Evolutionary conservation across 1,139 yeast species (phyloP), one percentile per base, ranked within the genome.

Genomic region (Eremothecium cymbalariae): DNA sequence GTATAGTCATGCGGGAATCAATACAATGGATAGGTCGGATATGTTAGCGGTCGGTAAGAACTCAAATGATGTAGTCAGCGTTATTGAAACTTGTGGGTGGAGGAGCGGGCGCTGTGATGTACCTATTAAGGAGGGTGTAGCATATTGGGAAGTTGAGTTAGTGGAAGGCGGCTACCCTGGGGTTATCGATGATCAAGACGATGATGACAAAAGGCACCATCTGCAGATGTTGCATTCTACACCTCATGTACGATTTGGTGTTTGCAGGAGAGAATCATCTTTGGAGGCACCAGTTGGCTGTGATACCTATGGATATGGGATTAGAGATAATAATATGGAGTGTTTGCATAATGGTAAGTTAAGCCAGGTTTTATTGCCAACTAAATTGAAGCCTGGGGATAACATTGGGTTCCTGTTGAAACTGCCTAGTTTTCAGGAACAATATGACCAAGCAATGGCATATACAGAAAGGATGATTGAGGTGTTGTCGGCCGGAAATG

Each of bases 261-360:
- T 88, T 29, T 80, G 80, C 0, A 64, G 97, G 37, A 68, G 84
- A 44, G 98, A 90, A 52, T 94, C 95, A 1, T 74, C 86, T 36
- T 60, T 88, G 32, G 96, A 90, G 46, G 95, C 95, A 0, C 98
- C 99, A 0, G 90, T 88, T 7, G 99, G 99, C 4, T 84, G 74
- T 51, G 97, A 90, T 57, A 93, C 88, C 0, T 90, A 86, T 59
- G 90, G 96, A 0, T 90, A 93, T 56, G 96, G 95, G 1, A 53
- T 90, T 8, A 65, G 97, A 40, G 97, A 88, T 58, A 69, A 71
- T 22, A 68, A 69, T n/a, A 94, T 97, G 2, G 82, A 83, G 43
- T 73, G 72, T 25, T 68, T 90, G 29, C 94, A 90, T 42, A 53
- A 51, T 30, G 60, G 62, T 6, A 50, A 45, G 31, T 29, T 53